Base-by-base conservation (phyloP, 2,329 filamentous ascomycete genomes). In the Coleophoma crateriformis region DNA sequence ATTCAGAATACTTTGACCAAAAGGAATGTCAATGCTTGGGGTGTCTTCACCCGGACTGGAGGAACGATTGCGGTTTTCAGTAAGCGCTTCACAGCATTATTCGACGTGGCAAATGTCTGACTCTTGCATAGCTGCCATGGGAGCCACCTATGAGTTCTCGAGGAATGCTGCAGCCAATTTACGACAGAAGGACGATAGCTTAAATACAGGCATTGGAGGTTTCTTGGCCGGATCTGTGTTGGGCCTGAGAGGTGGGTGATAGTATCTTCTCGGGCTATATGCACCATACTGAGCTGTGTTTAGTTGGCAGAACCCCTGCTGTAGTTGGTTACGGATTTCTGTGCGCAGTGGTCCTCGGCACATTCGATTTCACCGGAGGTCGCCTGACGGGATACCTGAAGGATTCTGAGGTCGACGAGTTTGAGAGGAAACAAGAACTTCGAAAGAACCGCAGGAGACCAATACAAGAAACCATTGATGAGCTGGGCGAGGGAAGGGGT, bases 1-100 rank as follows among this genome's bases (percentile, higher is more conserved):
- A 78, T 95, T 58, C 88, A 91, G 74, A 97, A 95, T 75, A 89
- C 90, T 51, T 79, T 96, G 60, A 78, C 85, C 49, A 90, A 84
- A 74, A 78, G 82, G 67, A 96, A 96, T 69, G 76, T 94, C 58
- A 89, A 90, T 61, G 79, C 84, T 54, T 81, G 85, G 74, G 87
- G 88, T 58, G 79, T 96, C 63, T 84, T 97, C 66, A 88, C 88
- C 43, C 82, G 83, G 63, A 85, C 84, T 50, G 91, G 90, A 58
- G 76, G 84, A 64, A 85, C 85, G 45, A 87, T 92, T 64, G 86
- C 74, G 53, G 66, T 79, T 53, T 82, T 82, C 62, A 79, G 84
- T 87, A 74, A 57, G 76, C 51, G 8, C 7, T 27, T 27, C 27
- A 7, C 27, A 7, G 8, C 27, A 3, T 27, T 2, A 27, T 27